These are phyloP conservation scores for Orbilia quercus DNA, from an alignment of 2,329 filamentous ascomycete genomes.

Conservation along the genomic window DNA sequence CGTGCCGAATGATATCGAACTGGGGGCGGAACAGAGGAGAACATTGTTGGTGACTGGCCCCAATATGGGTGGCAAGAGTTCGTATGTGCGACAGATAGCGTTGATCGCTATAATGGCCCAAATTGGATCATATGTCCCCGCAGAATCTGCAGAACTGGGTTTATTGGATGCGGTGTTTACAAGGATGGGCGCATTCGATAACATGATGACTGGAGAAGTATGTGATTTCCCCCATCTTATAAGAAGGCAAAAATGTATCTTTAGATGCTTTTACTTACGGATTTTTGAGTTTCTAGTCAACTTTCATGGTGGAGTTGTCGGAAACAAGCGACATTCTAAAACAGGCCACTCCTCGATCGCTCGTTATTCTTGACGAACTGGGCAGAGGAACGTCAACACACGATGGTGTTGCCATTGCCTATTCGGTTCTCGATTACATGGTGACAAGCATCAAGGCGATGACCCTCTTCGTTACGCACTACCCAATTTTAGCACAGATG, in stretches of 20 bases:
- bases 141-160: constrained; percentile 77
- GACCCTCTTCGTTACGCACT: constrained; percentile 97
- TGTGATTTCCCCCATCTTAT: neutral
- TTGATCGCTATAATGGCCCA: constrained; percentile 94
- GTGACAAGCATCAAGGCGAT: constrained; percentile 79
- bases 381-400: constrained; percentile 93
- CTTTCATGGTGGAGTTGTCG: constrained; percentile 97
- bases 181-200: constrained; percentile 94
- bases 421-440: constrained; percentile 87
- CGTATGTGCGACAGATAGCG: constrained; percentile 91
- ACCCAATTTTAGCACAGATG: constrained; percentile 84
- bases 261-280: constrained; percentile 17
- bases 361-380: constrained; percentile 94
- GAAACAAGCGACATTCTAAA: constrained; percentile 93
- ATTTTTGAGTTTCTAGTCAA: constrained; percentile 67
- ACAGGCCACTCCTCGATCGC: constrained; percentile 81
- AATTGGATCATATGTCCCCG: constrained; percentile 92
- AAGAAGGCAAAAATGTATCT: neutral
- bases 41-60: constrained; percentile 93
- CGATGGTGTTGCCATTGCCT: constrained; percentile 94
- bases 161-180: constrained; percentile 93
- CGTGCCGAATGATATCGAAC: constrained; percentile 85
- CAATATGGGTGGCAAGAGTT: constrained; percentile 99
- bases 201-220: constrained; percentile 86
- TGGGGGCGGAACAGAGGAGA: constrained; percentile 74